Evolutionary conservation across 306 rosid species (phyloP), one percentile per base, ranked within the genome.

Genomic region (Cucurbita maxima): DNA sequence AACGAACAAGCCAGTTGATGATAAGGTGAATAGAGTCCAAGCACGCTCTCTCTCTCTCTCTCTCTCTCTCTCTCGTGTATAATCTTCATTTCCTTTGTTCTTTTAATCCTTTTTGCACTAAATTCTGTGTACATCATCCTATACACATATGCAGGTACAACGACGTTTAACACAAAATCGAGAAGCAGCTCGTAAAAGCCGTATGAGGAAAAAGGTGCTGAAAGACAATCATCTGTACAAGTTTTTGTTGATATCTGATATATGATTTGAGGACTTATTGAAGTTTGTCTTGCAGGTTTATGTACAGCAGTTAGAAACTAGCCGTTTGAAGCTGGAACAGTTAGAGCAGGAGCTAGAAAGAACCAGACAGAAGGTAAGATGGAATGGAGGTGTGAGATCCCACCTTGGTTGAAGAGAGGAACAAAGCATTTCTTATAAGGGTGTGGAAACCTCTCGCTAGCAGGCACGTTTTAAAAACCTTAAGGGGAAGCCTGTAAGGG

Each of bases 121-220:
- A 9, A 22, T 52, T 68, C 20, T 67, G 2, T 51, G 16, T 36
- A 58, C 75, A 51, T 70, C 53, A 51, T 73, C 56, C 74, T 76
- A 55, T 45, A 51, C 73, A 53, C 20, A 44, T 59, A 54, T 72
- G 51, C 76, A 92, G 95, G 85, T 73, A 59, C 82, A 78, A 72
- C 82, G 90, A 79, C 86, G 97, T 41, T 80, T 92, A 40, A 96
- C 89, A 36, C 97, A 94, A 82, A 94, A 94, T 79, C 89, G 99
- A 18, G 95, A 92, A 79, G 97, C 97, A 72, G 97, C 97, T 75
- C 66, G 88, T 40, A 92, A 88, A 82, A 88, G 97, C 55, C 84
- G 96, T 34, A 59, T 82, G 77, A 78, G 94, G 51, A 92, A 89
- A 76, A 92, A 92, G 95, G 97, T 69, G 43, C 54, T 92, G 45